A percentile compares a stretch with the other conserved stretches of the same genome.
Evolutionary conservation across 169 alveolate species (phyloP).

Genomic region (Plasmodium knowlesi): DNA sequence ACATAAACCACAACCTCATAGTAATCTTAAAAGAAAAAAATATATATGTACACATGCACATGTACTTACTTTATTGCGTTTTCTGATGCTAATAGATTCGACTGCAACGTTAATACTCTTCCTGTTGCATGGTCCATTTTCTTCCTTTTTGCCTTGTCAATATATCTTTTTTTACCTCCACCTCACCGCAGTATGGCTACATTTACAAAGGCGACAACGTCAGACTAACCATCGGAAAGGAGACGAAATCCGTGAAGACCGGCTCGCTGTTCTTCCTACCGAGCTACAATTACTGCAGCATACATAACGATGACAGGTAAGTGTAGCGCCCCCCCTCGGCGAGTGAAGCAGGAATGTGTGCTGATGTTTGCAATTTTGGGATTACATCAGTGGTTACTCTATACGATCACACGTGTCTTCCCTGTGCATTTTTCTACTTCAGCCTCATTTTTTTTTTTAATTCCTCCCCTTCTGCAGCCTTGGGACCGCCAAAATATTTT

Average conservation of each 20-base stretch:
- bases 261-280: slow-evolving; percentile 68
- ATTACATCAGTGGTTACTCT: not conserved
- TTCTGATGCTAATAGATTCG: not conserved
- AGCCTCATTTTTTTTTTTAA: not conserved
- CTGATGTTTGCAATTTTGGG: not conserved
- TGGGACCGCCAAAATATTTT: slow-evolving; percentile 69
- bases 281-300: slow-evolving; percentile 56
- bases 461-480: slow-evolving; percentile 11
- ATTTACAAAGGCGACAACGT: slow-evolving; percentile 74
- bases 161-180: not conserved
- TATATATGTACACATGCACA: not conserved
- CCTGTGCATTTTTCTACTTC: not conserved
- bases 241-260: slow-evolving; percentile 43
- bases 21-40: not conserved
- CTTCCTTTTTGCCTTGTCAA: not conserved
- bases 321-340: not conserved
- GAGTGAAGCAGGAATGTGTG: not conserved
- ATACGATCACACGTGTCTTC: not conserved
- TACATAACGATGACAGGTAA: slow-evolving; percentile 65
- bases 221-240: slow-evolving; percentile 61
- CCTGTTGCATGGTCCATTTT: too few species aligned
- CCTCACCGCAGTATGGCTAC: slow-evolving; percentile 40
- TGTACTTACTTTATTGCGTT: not conserved
- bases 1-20: slow-evolving; percentile 51
- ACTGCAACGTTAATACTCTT: not conserved